phyloP scores from a whole-genome alignment of 257 asterid species.

The Knoxia roxburghii region DNA sequence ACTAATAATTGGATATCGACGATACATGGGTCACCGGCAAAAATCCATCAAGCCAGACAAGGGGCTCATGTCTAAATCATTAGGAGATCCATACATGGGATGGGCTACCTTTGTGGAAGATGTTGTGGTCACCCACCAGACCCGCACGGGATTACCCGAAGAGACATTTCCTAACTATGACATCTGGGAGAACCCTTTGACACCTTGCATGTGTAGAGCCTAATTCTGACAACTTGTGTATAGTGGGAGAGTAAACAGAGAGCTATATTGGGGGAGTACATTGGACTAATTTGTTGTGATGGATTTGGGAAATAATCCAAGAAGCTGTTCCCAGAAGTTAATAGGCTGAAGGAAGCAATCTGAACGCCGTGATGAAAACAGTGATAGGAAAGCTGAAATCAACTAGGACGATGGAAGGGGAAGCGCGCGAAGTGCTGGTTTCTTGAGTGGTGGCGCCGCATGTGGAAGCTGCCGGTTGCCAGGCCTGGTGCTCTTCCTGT shows the following conservation, averaged over 20 bases:
- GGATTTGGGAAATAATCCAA: background rate
- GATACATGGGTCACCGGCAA: slow-evolving; percentile 85
- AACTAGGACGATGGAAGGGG: slow-evolving; percentile 5
- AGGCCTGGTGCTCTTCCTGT: slow-evolving; percentile 5
- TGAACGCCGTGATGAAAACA: slow-evolving; percentile 2
- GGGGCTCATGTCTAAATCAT: slow-evolving; percentile 91
- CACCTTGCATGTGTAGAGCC: slow-evolving; percentile 95
- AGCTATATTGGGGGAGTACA: background rate
- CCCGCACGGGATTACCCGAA: slow-evolving; percentile 89
- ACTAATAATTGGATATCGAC: slow-evolving; percentile 74
- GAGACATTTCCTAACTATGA: slow-evolving; percentile 97
- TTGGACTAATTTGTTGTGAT: background rate
- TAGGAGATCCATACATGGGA: slow-evolving; percentile 99
- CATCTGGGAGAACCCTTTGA: slow-evolving; percentile 96
- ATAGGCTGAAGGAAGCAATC: background rate
- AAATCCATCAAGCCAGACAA: slow-evolving; percentile 97
- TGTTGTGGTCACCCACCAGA: slow-evolving; percentile 75
- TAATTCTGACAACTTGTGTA: slow-evolving; percentile 30
- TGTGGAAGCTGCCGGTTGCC: background rate
- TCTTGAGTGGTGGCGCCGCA: background rate
- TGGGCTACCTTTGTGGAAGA: slow-evolving; percentile 98
- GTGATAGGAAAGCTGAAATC: background rate
- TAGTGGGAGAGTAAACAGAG: slow-evolving; percentile 7
- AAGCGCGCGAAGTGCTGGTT: background rate
- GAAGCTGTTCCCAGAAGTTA: background rate